Percentiles rank a stretch among this genome's conserved stretches.
phyloP scores from a whole-genome alignment of 78 protist species.

The Dictyostelium intermedium region DNA sequence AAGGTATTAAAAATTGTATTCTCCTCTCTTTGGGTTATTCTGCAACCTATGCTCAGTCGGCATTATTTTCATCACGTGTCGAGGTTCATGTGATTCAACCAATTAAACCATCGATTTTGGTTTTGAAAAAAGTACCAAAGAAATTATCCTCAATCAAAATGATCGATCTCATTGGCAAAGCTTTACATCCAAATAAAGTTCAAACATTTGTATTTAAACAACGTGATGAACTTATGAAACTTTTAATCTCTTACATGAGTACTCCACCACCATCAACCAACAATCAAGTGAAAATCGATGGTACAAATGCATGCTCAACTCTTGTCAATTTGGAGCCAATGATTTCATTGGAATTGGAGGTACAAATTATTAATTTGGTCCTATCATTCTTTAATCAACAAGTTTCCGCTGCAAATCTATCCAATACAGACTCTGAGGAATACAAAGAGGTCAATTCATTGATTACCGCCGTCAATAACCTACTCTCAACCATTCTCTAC shows the following conservation, averaged over 20 bases:
- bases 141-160: conserved; percentile 72
- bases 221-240: conserved; percentile 66
- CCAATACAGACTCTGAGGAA: background rate
- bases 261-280: conserved; percentile 49
- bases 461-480: conserved; percentile 15
- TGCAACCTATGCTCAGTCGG: conserved; percentile 44
- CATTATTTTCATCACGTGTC: conserved; percentile 65
- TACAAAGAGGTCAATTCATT: conserved; percentile 18
- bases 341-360: conserved; percentile 65
- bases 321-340: conserved; percentile 50
- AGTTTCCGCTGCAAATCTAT: background rate
- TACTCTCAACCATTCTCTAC: conserved; percentile 59
- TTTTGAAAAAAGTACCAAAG: conserved; percentile 42
- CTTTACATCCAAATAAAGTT: conserved; percentile 58
- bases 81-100: conserved; percentile 76
- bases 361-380: background rate
- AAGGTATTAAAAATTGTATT: conserved; percentile 62
- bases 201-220: conserved; percentile 48
- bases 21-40: conserved; percentile 60
- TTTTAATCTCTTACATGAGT: conserved; percentile 57
- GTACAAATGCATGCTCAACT: conserved; percentile 54
- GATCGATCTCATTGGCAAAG: conserved; percentile 81
- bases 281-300: conserved; percentile 36
- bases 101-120: conserved; percentile 59
- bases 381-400: conserved; percentile 17